Evolutionary conservation across 192 early-diverging fungal species (phyloP).

Genomic region (Gigaspora rosea): DNA sequence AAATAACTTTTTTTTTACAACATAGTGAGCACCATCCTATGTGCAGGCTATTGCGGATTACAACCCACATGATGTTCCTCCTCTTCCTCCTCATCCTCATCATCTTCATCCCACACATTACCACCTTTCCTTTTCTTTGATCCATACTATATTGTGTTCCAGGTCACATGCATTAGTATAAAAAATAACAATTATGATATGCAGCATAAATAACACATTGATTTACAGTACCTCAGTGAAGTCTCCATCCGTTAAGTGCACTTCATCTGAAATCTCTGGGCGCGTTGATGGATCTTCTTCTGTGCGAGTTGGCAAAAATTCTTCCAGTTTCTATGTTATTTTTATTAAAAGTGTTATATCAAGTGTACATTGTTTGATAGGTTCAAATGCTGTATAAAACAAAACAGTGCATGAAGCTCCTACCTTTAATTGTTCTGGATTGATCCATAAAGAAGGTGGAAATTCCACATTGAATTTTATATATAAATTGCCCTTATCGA

Average conservation of each 20-base stretch:
- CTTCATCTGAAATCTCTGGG: conserved; percentile 22
- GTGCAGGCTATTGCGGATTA: conserved; percentile 7
- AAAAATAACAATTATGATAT: background rate
- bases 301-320: conserved; percentile 15
- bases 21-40: no score
- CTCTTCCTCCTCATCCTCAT: conserved; percentile 35
- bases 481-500: conserved; percentile 86
- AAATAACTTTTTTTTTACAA: no score
- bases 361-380: background rate
- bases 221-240: conserved; percentile 21
- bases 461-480: conserved; percentile 87
- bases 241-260: conserved; percentile 26
- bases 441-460: conserved; percentile 59
- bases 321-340: conserved; percentile 17
- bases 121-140: conserved; percentile 20
- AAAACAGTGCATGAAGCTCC: background rate
- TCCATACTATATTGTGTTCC: conserved; percentile 12
- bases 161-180: background rate
- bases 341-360: background rate
- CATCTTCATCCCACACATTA: conserved; percentile 34
- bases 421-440: conserved; percentile 39
- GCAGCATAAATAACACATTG: background rate
- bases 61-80: conserved; percentile 21
- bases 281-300: conserved; percentile 8
- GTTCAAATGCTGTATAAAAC: background rate